Evolutionary conservation across 202 grass and related monocot species (phyloP), one percentile per base, ranked within the genome.

Genomic region (Setaria viridis): DNA sequence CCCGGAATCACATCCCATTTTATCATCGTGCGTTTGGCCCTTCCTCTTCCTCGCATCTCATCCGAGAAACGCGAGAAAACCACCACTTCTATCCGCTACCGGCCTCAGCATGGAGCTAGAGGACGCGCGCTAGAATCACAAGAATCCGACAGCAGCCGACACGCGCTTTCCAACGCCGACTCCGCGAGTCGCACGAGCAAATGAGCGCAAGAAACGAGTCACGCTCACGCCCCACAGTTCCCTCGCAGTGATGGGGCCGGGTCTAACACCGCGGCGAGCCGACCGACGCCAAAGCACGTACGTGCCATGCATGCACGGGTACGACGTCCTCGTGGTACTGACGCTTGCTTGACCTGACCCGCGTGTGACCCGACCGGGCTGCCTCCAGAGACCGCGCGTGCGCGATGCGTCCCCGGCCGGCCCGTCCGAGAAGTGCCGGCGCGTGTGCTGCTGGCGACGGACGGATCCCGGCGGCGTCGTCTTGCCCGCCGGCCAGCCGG

Each of bases 141-240:
- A 2, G 55, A 58, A 58, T 19, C 55, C 0, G 53, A 55, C 53
- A 20, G 53, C 19, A 19, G 4, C 3, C 1, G 53, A 55, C 16
- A 55, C 53, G 6, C 19, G 9, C 19, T 58, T 58, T 21, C 56
- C 56, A 10, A 10, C 0, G 19, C 21, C 58, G 58, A 29, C 58
- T 11, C 16, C 25, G 45, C 25, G 70, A 51, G 47, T 19, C 49
- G 25, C 9, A 9, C 0, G 10, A 56, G 54, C 53, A 42, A 25
- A 59, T 8, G 51, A 76, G 50, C 72, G 72, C 49, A 54, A 39
- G 32, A 75, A 56, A 75, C 72, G 33, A 56, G 72, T 37, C 49
- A 53, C 32, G 49, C 14, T 14, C 30, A 1, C 17, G 25, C 1
- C 17, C 16, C 55, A 57, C 55, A 57, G 55, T 25, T 25, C 25